phyloP scores from a whole-genome alignment of 2,329 filamentous ascomycete species.

The Seiridium cupressi region DNA sequence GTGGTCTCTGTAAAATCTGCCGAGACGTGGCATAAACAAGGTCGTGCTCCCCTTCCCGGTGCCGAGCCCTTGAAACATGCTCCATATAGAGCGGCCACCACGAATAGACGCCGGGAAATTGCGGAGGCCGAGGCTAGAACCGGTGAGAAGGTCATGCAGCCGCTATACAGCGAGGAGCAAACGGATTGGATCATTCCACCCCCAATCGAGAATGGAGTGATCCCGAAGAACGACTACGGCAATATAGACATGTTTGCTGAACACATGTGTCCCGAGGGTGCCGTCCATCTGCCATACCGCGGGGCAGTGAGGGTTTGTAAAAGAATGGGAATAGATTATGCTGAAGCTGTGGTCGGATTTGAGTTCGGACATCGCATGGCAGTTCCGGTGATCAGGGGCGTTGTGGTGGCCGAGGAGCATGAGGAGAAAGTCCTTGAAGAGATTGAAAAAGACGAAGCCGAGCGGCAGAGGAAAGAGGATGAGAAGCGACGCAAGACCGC shows the following conservation, averaged over 20 bases:
- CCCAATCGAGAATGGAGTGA: slow-evolving; percentile 79
- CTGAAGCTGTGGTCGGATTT: slow-evolving; percentile 93
- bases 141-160: slow-evolving; percentile 82
- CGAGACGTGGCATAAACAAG: slow-evolving; percentile 98
- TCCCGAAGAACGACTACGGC: slow-evolving; percentile 91
- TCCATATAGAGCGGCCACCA: slow-evolving; percentile 86
- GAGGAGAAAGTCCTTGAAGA: slow-evolving; percentile 73
- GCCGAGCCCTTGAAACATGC: slow-evolving; percentile 80
- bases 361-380: slow-evolving; percentile 95
- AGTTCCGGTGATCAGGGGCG: slow-evolving; percentile 85
- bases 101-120: slow-evolving; percentile 82
- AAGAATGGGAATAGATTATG: slow-evolving; percentile 80
- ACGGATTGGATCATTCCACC: slow-evolving; percentile 95
- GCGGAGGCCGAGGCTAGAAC: slow-evolving; percentile 78
- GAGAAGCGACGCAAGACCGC: slow-evolving; percentile 76
- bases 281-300: slow-evolving; percentile 77
- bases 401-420: slow-evolving; percentile 83
- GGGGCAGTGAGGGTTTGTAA: slow-evolving; percentile 80
- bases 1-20: slow-evolving; percentile 84
- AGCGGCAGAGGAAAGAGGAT: slow-evolving; percentile 75
- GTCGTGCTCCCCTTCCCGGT: slow-evolving; percentile 69
- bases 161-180: slow-evolving; percentile 78
- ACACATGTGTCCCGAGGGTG: slow-evolving; percentile 82
- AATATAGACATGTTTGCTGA: slow-evolving; percentile 96
- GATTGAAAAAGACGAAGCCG: slow-evolving; percentile 74